A percentile compares a stretch with the other conserved stretches of the same genome.
Evolutionary conservation across 2,329 filamentous ascomycete genomes (phyloP).

Genomic region (Botrytis byssoidea): DNA sequence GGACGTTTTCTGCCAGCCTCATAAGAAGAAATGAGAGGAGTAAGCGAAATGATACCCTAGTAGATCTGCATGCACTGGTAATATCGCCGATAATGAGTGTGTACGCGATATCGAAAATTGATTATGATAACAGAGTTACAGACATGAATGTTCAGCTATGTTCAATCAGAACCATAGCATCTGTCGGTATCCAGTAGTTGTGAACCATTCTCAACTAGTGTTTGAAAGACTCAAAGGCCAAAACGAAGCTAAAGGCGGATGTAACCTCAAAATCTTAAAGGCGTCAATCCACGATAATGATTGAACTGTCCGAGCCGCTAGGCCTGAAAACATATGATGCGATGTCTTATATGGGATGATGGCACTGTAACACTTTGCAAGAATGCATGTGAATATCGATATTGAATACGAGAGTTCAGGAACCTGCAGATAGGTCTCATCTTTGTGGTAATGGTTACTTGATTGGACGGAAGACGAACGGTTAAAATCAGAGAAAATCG

Average conservation of each 20-base stretch:
- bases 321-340: not conserved
- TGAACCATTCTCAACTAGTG: not conserved
- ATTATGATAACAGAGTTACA: not conserved
- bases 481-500: not conserved
- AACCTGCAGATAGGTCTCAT: conserved; percentile 1
- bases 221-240: not conserved
- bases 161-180: not conserved
- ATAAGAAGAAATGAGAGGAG: not conserved
- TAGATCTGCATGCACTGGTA: conserved; percentile 4
- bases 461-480: not conserved
- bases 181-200: conserved; percentile 5
- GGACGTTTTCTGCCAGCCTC: not conserved
- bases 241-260: not conserved
- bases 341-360: conserved; percentile 9
- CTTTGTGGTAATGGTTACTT: not conserved
- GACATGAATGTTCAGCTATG: not conserved
- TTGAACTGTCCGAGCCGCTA: conserved; percentile 12
- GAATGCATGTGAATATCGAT: conserved; percentile 4
- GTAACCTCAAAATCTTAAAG: conserved; percentile 5
- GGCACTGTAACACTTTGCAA: not conserved
- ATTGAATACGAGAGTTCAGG: conserved; percentile 8
- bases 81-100: not conserved
- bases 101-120: not conserved
- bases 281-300: conserved; percentile 15
- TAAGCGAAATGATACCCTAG: not conserved